Evolutionary conservation across 208 protist genomes (phyloP).

Genomic region (Trypanosoma avium): DNA sequence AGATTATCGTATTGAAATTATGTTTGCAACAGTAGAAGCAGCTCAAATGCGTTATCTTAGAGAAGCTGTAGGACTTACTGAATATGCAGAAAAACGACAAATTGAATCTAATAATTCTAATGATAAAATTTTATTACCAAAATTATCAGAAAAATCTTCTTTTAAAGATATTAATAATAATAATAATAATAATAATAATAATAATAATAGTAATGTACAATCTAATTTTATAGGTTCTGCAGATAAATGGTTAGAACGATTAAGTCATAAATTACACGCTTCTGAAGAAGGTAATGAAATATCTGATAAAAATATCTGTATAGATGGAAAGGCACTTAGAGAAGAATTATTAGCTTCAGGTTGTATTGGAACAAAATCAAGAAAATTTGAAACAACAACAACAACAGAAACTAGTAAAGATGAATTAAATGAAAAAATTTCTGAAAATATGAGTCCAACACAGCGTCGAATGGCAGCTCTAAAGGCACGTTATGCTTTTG

Average conservation of each 20-base stretch:
- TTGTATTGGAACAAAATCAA: conserved; percentile 38
- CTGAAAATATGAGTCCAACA: conserved; percentile 23
- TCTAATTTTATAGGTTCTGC: conserved; percentile 20
- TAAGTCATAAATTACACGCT: conserved; percentile 42
- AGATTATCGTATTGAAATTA: conserved; percentile 90
- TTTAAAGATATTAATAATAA: too few relatives aligned
- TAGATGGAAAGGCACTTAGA: conserved; percentile 71
- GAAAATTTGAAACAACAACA: conserved; percentile 17
- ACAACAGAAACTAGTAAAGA: background rate
- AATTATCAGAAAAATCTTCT: too few relatives aligned
- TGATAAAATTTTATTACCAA: background rate
- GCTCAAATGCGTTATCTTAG: conserved; percentile 56
- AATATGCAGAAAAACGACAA: conserved; percentile 48
- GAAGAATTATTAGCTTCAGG: conserved; percentile 48
- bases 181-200: too few relatives aligned
- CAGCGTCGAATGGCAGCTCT: conserved; percentile 63
- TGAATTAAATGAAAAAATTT: conserved; percentile 1
- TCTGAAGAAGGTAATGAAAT: conserved; percentile 18
- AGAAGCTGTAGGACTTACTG: conserved; percentile 74
- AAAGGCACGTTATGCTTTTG: conserved; percentile 73
- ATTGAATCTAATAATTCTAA: background rate
- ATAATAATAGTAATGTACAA: too few relatives aligned
- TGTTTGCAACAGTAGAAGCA: conserved; percentile 86
- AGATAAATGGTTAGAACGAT: conserved; percentile 57
- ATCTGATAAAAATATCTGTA: background rate